Evolutionary conservation across 2,329 filamentous ascomycete species (phyloP), one percentile per base, ranked within the genome.

Genomic region (Calonectria pteridis): DNA sequence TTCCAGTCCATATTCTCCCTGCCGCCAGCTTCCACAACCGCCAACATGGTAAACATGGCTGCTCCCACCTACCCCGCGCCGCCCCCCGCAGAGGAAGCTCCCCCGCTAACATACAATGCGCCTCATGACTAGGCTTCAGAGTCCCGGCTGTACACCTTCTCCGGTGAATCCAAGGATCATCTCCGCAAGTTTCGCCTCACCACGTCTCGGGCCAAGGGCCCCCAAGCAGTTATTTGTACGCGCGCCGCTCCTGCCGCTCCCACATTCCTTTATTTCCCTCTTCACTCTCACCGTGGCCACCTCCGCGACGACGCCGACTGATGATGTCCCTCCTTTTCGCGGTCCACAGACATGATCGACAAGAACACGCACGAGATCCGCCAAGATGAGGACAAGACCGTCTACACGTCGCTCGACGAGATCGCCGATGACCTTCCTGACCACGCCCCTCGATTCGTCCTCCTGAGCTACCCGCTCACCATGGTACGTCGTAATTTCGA

Each of bases 171-270:
- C 58, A 97, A 94, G 86, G 93, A 95, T 77, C 93, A 96, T 82
- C 91, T 99, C 77, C 94, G 95, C 85, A 98, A 98, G 86, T 99
- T 99, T 87, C 94, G 97, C 65, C 90, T 99, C 33, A 92, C 93
- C 31, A 98, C 97, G 2, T 98, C 96, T 40, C 90, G 97, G 77
- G 93, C 95, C 67, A 96, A 93, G 83, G 92, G 93, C 59, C 94
- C 96, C 0, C 95, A 98, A 87, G 97, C 96, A 74, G 92, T 97
- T 75, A 98, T 99, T 79, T 98, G 97, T 98, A 94, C 86, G 93
- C 89, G 84, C 80, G 83, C 86, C 82, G 83, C 63, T 63, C 75
- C 58, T 26, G 18, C 37, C 20, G 43, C 59, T 35, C 46, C 59
- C 33, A 49, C 35, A 23, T 14, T 69, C 37, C 37, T 46, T 43